Percentiles rank a stretch among this genome's conserved stretches.
These are phyloP conservation scores for Toxoplasma gondii DNA, from an alignment of 169 alveolate genomes.

Conservation along the genomic window DNA sequence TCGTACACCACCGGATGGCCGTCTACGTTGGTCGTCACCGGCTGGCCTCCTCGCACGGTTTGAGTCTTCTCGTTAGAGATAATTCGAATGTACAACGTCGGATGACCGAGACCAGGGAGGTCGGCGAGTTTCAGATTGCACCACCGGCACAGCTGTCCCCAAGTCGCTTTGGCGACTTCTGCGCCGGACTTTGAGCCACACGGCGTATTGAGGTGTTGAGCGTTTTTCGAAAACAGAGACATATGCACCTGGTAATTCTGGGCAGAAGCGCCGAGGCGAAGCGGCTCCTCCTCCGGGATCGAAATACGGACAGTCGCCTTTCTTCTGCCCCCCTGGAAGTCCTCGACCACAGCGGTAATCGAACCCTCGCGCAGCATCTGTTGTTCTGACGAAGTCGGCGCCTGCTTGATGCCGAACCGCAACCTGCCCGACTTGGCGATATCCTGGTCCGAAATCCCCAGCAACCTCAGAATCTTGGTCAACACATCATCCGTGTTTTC, in stretches of 20 bases:
- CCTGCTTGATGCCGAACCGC: neutral
- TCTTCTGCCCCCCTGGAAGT: neutral
- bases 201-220: neutral
- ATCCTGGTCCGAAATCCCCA: neutral
- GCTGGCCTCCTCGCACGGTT: conserved; percentile 8
- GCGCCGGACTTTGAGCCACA: conserved; percentile 12
- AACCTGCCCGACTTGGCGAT: neutral
- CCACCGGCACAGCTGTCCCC: conserved; percentile 39
- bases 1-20: conserved; percentile 38
- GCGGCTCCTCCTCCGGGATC: neutral
- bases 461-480: neutral
- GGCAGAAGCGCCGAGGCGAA: conserved; percentile 17
- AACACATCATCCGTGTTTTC: neutral
- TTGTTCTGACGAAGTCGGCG: conserved; percentile 2
- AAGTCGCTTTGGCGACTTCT: neutral
- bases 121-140: neutral
- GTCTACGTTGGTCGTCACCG: conserved; percentile 3
- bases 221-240: neutral
- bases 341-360: neutral
- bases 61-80: neutral
- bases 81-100: neutral
- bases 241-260: neutral
- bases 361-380: neutral
- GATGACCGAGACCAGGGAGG: neutral
- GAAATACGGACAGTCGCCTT: neutral